Percentiles rank a stretch among this genome's conserved stretches.
phyloP scores from a whole-genome alignment of 176 grass and related monocot genomes.

The Eleusine indica region DNA sequence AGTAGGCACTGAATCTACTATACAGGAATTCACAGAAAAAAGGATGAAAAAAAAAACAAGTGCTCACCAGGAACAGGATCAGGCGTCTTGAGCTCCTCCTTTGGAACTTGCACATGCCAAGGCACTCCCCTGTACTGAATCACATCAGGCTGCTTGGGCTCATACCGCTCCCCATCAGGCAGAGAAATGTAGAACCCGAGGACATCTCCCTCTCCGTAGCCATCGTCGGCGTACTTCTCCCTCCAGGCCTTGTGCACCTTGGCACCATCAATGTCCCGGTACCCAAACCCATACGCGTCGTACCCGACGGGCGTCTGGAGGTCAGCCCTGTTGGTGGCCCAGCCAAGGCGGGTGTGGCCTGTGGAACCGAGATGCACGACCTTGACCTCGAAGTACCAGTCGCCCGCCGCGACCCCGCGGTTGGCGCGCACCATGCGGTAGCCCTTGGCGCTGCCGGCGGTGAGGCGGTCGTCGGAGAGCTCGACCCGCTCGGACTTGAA shows the following conservation, averaged over 20 bases:
- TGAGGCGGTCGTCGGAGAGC: slow-evolving; percentile 76
- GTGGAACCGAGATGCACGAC: slow-evolving; percentile 55
- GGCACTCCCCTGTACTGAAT: slow-evolving; percentile 86
- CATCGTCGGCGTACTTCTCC: slow-evolving; percentile 67
- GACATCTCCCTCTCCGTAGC: slow-evolving; percentile 69
- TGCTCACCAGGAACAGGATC: slow-evolving; percentile 79
- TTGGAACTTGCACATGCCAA: slow-evolving; percentile 64
- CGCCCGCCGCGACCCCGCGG: slow-evolving; percentile 66
- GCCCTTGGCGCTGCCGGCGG: slow-evolving; percentile 75
- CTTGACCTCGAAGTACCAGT: slow-evolving; percentile 89
- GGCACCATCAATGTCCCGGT: slow-evolving; percentile 74
- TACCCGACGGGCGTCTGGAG: slow-evolving; percentile 83
- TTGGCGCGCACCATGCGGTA: slow-evolving; percentile 93
- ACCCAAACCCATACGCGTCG: slow-evolving; percentile 72
- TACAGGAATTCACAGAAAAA: not conserved
- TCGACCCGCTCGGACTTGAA: slow-evolving; percentile 82
- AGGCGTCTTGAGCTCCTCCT: slow-evolving; percentile 62
- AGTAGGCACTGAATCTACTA: not conserved
- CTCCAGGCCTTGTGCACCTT: slow-evolving; percentile 85
- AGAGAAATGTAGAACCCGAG: slow-evolving; percentile 91
- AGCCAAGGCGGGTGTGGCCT: slow-evolving; percentile 81
- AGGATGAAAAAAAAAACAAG: not conserved
- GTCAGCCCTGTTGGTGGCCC: slow-evolving; percentile 86
- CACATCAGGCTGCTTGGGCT: slow-evolving; percentile 71
- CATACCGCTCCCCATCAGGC: slow-evolving; percentile 70